Evolutionary conservation across 2,329 filamentous ascomycete species (phyloP), one percentile per base, ranked within the genome.

Genomic region (Clonostachys rosea): DNA sequence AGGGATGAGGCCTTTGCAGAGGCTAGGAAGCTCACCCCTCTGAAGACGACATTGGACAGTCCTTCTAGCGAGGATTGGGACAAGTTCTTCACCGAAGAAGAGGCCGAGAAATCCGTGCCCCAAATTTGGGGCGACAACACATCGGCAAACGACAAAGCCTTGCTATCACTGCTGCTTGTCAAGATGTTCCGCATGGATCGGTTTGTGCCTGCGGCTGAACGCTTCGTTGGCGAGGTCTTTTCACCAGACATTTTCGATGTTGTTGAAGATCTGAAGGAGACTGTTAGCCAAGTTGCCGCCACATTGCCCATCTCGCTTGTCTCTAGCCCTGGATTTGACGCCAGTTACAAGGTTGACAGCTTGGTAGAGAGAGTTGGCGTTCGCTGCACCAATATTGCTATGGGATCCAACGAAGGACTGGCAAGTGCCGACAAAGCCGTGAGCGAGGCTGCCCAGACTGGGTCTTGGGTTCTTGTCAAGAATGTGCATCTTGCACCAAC

Each of bases 281-380:
- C 94, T 16, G 88, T 95, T 48, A 80, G 84, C 45, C 86, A 95
- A 66, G 90, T 96, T 45, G 86, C 85, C 6, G 84, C 92, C 33
- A 89, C 84, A 34, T 84, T 89, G 3, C 94, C 94, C 10, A 88
- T 99, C 55, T 87, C 94, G 5, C 79, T 99, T 35, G 92, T 92
- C 59, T 99, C 94, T 6, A 96, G 87, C 59, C 91, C 92, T 50
- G 94, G 94, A 36, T 99, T 99, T 64, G 94, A 99, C 67, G 95
- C 95, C 46, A 96, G 90, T 64, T 99, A 97, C 83, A 99, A 99
- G 75, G 94, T 99, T 50, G 94, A 99, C 66, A 90, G 86, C 51
- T 77, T 99, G 46, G 95, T 97, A 33, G 89, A 96, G 67, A 82
- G 89, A 55, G 85, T 83, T 65, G 81, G 83, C 49, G 85, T 89